Evolutionary conservation across 305 asterid genomes (phyloP).

Genomic region (Striga hermonthica): DNA sequence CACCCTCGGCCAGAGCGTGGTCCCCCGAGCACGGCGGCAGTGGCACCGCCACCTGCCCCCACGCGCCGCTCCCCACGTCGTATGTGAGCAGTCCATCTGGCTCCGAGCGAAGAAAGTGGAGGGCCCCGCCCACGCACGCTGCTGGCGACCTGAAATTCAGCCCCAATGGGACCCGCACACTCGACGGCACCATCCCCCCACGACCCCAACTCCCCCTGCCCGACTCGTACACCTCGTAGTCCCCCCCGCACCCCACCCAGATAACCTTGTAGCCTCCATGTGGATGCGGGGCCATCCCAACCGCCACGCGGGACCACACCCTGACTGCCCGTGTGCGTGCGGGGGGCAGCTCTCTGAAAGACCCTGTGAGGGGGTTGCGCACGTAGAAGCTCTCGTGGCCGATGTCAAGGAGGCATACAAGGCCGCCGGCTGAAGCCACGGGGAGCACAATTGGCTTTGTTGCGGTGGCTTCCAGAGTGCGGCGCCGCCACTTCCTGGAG

Average conservation of each 20-base stretch:
- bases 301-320: conserved; percentile 93
- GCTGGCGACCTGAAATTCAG: conserved; percentile 91
- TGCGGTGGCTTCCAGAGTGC: conserved; percentile 59
- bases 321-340: conserved; percentile 48
- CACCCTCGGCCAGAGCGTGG: conserved; percentile 68
- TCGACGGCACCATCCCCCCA: conserved; percentile 61
- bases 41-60: conserved; percentile 77
- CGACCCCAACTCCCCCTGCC: conserved; percentile 56
- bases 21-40: conserved; percentile 66
- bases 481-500: conserved; percentile 84
- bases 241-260: conserved; percentile 93
- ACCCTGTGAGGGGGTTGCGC: conserved; percentile 84
- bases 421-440: conserved; percentile 97
- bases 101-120: conserved; percentile 81
- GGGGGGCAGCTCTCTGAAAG: conserved; percentile 82
- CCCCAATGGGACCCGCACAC: conserved; percentile 68
- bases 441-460: conserved; percentile 74
- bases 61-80: conserved; percentile 54
- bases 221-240: conserved; percentile 74
- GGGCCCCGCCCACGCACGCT: conserved; percentile 45
- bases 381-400: conserved; percentile 85
- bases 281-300: conserved; percentile 64
- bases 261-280: conserved; percentile 67
- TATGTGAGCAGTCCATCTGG: conserved; percentile 82
- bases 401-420: conserved; percentile 90